Evolutionary conservation across 2,329 filamentous ascomycete species (phyloP), one percentile per base, ranked within the genome.

Genomic region (Paracamarosporium sp.): DNA sequence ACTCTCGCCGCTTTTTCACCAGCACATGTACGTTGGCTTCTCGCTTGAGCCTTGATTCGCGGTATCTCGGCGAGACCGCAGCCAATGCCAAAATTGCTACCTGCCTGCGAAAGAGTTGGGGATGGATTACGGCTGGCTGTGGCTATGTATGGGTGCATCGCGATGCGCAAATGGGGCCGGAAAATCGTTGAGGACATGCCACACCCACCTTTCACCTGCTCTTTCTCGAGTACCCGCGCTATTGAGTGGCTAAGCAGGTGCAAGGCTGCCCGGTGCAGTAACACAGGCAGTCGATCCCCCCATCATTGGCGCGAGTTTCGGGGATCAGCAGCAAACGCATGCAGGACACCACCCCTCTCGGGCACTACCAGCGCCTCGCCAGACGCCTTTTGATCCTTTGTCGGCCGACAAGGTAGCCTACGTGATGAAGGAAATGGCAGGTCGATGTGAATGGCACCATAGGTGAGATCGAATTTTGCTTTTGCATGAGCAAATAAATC

Each of bases 361-460:
- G 67, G 67, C 68, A 65, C 70, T 72, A 72, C 63, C 56, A 65
- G 56, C 72, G 70, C 70, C 67, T 65, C 55, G 45, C 56, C n/a
- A n/a, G 50, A 48, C 53, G 50, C 53, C 57, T 67, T 67, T 61
- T 62, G 61, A 68, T 72, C 66, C 71, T 69, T 60, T 61, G 51
- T 63, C 62, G 48, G 59, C 58, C 61, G 55, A 56, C 44, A 53
- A 58, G 55, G 30, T n/a, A 13, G 20, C 59, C 56, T 51, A 22
- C 5, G 27, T 7, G 20, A 13, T 35, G 28, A 47, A 50, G 27
- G 45, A 50, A 62, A 41, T 57, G 61, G 62, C 59, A 70, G 64
- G 57, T 59, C 59, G 56, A 53, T 57, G 58, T 50, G 63, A 68
- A 61, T 55, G 55, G 56, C 57, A 66, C 64, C 51, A 43, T 43